Evolutionary conservation across 78 protist species (phyloP), one percentile per base, ranked within the genome.

Genomic region (Monosiga brevicollis): DNA sequence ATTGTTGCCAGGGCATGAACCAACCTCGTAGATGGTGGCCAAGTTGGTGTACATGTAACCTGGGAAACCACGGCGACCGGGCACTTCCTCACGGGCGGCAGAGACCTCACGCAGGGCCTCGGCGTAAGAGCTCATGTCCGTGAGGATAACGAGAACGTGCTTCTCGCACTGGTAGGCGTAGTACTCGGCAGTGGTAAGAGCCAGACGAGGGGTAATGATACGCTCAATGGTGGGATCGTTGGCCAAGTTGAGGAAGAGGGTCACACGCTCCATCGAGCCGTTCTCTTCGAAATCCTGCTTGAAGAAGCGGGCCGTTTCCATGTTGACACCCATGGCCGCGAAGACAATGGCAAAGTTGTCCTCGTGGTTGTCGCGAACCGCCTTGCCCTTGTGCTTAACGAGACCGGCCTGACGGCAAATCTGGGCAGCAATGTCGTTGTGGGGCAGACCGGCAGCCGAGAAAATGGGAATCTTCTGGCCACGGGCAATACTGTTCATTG

Each of bases 31-130:
- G 84, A 98, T 96, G 90, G 99, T 95, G 40, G 99, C 88, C 29
- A 98, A 79, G 90, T 98, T 99, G n/a, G 99, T 97, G 95, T 98
- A 98, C 99, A 98, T 98, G 92, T 98, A 98, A 82, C 99, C 99
- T 36, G 99, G 99, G 91, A 94, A 98, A 72, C 99, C 99, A 55
- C 99, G 92, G 34, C 99, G 95, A 32, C 99, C 99, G 43, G 98
- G 97, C 38, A 96, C 98, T 75, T 95, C 98, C 87, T 94, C 96
- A 70, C 98, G 94, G 34, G 98, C 98, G 39, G 96, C 94, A 0
- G 96, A 93, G 35, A 92, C 95, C 91, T 98, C 99, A 81, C 99
- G 99, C 42, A 98, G 98, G 22, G 99, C 99, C 70, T 97, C 99
- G 71, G 99, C 99, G 81, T 98, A 98, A 24, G 98, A 96, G 43